Evolutionary conservation across 2,329 filamentous ascomycete genomes (phyloP).

Genomic region (Penicillium palitans): DNA sequence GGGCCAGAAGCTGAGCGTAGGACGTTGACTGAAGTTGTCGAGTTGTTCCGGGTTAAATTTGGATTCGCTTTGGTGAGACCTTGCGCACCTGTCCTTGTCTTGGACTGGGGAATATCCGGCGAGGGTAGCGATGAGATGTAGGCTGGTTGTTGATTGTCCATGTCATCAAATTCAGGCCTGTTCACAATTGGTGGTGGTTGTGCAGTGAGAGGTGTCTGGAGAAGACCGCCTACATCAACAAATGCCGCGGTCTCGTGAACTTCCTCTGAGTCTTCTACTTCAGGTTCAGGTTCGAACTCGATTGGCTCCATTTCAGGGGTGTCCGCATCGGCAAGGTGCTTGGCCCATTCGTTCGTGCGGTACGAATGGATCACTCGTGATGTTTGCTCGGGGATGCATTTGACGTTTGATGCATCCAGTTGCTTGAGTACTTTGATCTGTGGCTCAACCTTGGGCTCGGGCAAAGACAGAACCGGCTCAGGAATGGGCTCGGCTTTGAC

Average conservation of each 20-base stretch:
- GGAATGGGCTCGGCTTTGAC: not conserved
- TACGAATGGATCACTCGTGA: constrained; percentile 80
- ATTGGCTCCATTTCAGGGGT: constrained; percentile 57
- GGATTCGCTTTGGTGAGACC: constrained; percentile 7
- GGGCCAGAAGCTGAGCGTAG: constrained; percentile 1
- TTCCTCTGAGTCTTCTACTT: constrained; percentile 29
- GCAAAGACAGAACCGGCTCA: not conserved
- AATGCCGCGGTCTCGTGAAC: constrained; percentile 58
- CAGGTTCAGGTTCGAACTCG: constrained; percentile 37
- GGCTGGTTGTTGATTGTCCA: constrained; percentile 20
- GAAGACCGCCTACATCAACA: constrained; percentile 63
- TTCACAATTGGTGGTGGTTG: constrained; percentile 43
- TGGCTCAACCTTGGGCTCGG: not conserved
- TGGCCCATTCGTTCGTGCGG: constrained; percentile 94
- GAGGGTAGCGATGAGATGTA: constrained; percentile 10
- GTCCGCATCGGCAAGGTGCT: constrained; percentile 79
- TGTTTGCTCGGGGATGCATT: constrained; percentile 66
- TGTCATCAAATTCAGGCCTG: constrained; percentile 15
- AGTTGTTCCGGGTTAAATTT: constrained; percentile 15
- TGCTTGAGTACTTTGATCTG: constrained; percentile 7
- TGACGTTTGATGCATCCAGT: constrained; percentile 43
- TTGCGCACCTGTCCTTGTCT: constrained; percentile 10
- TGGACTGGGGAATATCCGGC: constrained; percentile 10
- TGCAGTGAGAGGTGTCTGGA: constrained; percentile 61
- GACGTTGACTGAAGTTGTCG: constrained; percentile 14